Evolutionary conservation across 768 basidiomycete species (phyloP).

Genomic region (Tulasnella sp.): DNA sequence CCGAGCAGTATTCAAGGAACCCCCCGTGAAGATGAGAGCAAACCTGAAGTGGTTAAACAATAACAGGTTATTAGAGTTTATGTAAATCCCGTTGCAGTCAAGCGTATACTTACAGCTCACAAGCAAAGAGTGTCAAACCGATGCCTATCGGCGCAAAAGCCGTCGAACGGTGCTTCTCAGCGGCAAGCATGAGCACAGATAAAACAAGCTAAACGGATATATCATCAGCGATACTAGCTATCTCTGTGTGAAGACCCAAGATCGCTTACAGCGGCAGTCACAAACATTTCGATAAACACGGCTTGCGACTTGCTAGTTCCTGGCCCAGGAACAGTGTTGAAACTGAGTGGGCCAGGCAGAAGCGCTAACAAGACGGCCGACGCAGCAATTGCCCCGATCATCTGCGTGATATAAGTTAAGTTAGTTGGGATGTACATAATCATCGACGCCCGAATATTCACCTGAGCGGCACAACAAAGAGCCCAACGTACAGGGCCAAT

Average conservation of each 20-base stretch:
- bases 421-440: neutral
- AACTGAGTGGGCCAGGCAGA: slow-evolving; percentile 16
- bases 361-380: slow-evolving; percentile 16
- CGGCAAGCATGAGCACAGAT: slow-evolving; percentile 17
- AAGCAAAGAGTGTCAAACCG: slow-evolving; percentile 15
- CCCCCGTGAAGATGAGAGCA: slow-evolving; percentile 17
- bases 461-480: slow-evolving; percentile 18
- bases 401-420: neutral
- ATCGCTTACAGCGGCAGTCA: slow-evolving; percentile 13
- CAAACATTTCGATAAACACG: slow-evolving; percentile 17
- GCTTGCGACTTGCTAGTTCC: slow-evolving; percentile 9
- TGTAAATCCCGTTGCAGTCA: neutral
- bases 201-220: slow-evolving; percentile 9
- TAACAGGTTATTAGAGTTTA: neutral
- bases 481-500: slow-evolving; percentile 16
- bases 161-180: slow-evolving; percentile 17
- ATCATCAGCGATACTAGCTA: neutral
- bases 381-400: slow-evolving; percentile 18
- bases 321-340: slow-evolving; percentile 11
- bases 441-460: neutral
- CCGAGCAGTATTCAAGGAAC: slow-evolving; percentile 18
- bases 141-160: slow-evolving; percentile 14
- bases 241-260: neutral
- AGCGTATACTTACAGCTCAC: slow-evolving; percentile 8
- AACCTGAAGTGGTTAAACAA: neutral